Evolutionary conservation across 306 rosid species (phyloP).

Genomic region (Cucurbita pepo): DNA sequence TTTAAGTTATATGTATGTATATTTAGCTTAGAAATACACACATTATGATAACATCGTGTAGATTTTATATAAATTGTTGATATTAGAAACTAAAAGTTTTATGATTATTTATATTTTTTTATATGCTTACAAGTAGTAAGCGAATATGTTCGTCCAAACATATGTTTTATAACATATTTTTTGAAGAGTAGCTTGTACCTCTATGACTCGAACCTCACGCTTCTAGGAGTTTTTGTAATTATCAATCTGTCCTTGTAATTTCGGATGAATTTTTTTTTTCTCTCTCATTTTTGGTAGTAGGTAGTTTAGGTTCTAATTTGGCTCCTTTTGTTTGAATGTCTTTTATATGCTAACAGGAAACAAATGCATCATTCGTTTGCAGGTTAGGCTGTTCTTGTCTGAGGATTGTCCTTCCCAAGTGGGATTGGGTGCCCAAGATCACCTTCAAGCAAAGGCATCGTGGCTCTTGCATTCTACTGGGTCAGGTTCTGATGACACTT

Average conservation of each 20-base stretch:
- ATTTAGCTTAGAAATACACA: background rate
- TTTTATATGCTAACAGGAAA: background rate
- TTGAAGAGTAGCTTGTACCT: background rate
- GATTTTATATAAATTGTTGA: background rate
- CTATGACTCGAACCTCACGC: background rate
- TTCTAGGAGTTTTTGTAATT: background rate
- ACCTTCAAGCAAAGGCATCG: conserved; percentile 72
- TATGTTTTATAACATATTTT: background rate
- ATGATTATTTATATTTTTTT: background rate
- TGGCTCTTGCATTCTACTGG: conserved; percentile 45
- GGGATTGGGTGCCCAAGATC: conserved; percentile 73
- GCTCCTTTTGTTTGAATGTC: background rate
- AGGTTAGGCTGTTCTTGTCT: conserved; percentile 61
- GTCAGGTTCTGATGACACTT: conserved; percentile 45
- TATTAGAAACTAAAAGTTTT: background rate
- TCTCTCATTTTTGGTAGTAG: background rate
- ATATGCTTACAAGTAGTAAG: background rate
- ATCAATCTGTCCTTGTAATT: background rate
- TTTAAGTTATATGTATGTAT: background rate
- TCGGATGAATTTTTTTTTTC: background rate
- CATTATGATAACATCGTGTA: background rate
- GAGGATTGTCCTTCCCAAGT: conserved; percentile 77
- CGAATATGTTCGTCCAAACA: background rate
- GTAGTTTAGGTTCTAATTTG: background rate
- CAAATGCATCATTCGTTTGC: conserved; percentile 9